phyloP scores from a whole-genome alignment of 2,329 filamentous ascomycete genomes.

The Diplodia sapinea region DNA sequence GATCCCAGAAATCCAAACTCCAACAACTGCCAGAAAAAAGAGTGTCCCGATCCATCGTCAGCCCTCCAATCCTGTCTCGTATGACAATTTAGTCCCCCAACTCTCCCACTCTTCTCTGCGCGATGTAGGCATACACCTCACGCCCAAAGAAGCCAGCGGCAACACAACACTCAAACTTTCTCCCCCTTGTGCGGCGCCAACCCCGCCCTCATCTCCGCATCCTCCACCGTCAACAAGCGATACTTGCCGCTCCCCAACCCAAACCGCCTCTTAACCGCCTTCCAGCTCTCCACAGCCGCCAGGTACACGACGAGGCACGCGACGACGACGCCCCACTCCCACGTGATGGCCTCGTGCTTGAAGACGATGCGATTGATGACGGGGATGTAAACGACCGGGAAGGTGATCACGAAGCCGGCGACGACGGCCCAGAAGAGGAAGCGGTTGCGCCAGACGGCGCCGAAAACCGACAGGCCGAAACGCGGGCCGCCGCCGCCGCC shows the following conservation, averaged over 20 bases:
- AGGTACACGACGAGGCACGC: slow-evolving; percentile 51
- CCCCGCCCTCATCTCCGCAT: slow-evolving; percentile 46
- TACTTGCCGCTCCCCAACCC: slow-evolving; percentile 45
- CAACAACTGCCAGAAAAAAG: background rate
- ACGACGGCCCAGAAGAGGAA: slow-evolving; percentile 54
- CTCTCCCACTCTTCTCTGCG: background rate
- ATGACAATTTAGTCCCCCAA: slow-evolving; percentile 17
- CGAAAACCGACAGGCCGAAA: slow-evolving; percentile 45
- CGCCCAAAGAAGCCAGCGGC: background rate
- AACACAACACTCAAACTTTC: slow-evolving; percentile 6
- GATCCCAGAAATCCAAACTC: background rate
- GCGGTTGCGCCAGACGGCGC: slow-evolving; percentile 49
- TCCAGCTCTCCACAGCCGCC: slow-evolving; percentile 52
- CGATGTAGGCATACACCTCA: background rate
- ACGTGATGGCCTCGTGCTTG: slow-evolving; percentile 51
- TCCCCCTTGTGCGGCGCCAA: slow-evolving; percentile 24
- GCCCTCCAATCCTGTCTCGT: background rate
- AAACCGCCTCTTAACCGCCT: slow-evolving; percentile 50
- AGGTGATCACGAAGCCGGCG: slow-evolving; percentile 49
- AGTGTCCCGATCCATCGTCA: background rate
- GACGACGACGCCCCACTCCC: slow-evolving; percentile 56
- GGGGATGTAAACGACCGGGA: slow-evolving; percentile 55
- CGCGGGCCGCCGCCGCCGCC: slow-evolving; percentile 20
- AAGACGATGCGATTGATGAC: slow-evolving; percentile 55
- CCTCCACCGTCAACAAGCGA: slow-evolving; percentile 41